Base-by-base conservation (phyloP, 2,329 filamentous ascomycete species). In the Leptographium procerum region DNA sequence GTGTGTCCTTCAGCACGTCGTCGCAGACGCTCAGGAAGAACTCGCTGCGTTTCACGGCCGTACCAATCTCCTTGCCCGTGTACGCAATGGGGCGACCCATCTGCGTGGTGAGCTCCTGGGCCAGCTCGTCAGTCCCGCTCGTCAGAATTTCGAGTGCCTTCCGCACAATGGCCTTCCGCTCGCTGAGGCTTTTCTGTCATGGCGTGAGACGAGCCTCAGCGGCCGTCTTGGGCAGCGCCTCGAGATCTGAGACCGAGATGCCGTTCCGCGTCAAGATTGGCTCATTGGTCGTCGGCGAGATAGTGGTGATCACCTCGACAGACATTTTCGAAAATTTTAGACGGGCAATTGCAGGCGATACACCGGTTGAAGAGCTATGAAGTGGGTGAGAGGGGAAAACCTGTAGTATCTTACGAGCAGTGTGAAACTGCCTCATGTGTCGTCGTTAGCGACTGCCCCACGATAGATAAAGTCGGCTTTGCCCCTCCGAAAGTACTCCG, bases 31-130 rank as follows among this genome's bases (percentile, higher is more conserved):
- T 90, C 66, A 95, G 79, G 59, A 97, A 76, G 69, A 95, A 95
- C 68, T 95, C 85, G 63, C 86, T 88, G 63, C 92, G 83, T 74
- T 88, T 89, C 64, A 95, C 82, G 9, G 91, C 91, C 19, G 92
- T 97, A 33, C 83, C 75, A 64, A 97, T 80, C 75, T 97, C 92
- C 65, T 85, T 90, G 52, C 81, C 85, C 0, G 89, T 88, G 71
- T 92, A 96, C 43, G 87, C 82, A 66, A 96, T 96, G 36, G 92
- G 92, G 24, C 92, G 82, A 48, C 92, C 92, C 91, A 97, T 97
- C 75, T 97, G 91, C 69, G 89, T 86, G 0, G 91, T 96, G 60
- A 97, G 75, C 70, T 96, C 91, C 64, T 83, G 80, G 7, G 87
- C 91, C 36, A 97, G 78, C 62, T 85, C 87, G 83, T 94, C 87